Evolutionary conservation across 2,329 filamentous ascomycete genomes (phyloP).

Genomic region (Dactylonectria estremocensis): DNA sequence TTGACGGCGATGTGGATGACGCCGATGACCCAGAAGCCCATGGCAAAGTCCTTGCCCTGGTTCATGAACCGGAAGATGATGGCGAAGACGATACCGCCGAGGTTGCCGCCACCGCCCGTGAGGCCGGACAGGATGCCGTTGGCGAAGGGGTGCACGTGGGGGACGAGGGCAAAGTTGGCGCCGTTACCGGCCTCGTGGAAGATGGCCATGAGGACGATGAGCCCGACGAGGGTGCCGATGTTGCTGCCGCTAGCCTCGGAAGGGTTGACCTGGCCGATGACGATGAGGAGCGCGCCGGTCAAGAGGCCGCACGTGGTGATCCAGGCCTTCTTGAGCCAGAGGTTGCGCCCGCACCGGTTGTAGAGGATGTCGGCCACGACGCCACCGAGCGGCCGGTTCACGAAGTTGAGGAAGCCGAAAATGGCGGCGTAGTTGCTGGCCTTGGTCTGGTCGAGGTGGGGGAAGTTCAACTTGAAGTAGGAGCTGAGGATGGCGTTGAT

Average conservation of each 20-base stretch:
- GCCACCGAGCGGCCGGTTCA: conserved; percentile 78
- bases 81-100: conserved; percentile 89
- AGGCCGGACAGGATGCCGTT: conserved; percentile 85
- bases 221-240: conserved; percentile 77
- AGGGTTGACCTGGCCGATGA: conserved; percentile 76
- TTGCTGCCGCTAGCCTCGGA: conserved; percentile 60
- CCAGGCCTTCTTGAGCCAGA: conserved; percentile 64
- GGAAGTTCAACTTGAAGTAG: conserved; percentile 74
- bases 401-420: conserved; percentile 82
- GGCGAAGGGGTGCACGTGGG: conserved; percentile 86
- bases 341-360: conserved; percentile 52
- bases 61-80: conserved; percentile 83
- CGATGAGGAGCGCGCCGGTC: conserved; percentile 72
- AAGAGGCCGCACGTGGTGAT: conserved; percentile 68
- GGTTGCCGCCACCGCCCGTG: conserved; percentile 85
- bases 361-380: conserved; percentile 67
- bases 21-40: conserved; percentile 86
- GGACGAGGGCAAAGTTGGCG: conserved; percentile 87
- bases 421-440: conserved; percentile 77
- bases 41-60: conserved; percentile 75
- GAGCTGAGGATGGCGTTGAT: conserved; percentile 73
- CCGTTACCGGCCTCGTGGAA: conserved; percentile 91
- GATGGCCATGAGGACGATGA: conserved; percentile 83
- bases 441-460: conserved; percentile 68
- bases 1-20: conserved; percentile 81